Conservation (phyloP, 805 yeast genomes). For the Brettanomyces naardenensis region DNA sequence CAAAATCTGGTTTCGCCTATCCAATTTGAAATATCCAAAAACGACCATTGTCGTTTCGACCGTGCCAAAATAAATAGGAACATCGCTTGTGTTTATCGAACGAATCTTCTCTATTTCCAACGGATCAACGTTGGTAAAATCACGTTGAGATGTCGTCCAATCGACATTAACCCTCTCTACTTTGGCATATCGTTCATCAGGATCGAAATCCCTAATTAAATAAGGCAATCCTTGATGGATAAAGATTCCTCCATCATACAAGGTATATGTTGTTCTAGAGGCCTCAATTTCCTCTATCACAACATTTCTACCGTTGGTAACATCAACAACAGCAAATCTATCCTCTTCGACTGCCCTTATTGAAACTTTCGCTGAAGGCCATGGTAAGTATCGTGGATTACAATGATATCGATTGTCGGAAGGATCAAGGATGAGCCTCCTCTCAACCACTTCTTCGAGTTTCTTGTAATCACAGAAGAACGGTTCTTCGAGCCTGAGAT, state of each 20-base stretch:
- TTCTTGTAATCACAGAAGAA: conserved; percentile 43
- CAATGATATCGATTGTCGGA: conserved; percentile 46
- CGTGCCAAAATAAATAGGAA: conserved; percentile 71
- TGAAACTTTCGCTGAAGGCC: conserved; percentile 73
- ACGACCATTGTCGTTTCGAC: conserved; percentile 68
- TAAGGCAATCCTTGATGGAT: conserved; percentile 92
- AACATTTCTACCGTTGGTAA: conserved; percentile 64
- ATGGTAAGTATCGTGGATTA: conserved; percentile 56
- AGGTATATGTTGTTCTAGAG: conserved; percentile 79
- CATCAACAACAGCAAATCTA: conserved; percentile 82
- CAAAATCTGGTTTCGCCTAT: conserved; percentile 65
- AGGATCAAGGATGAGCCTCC: conserved; percentile 32
- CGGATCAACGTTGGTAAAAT: conserved; percentile 91
- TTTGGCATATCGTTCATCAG: conserved; percentile 72
- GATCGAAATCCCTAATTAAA: conserved; percentile 74
- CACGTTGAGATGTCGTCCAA: conserved; percentile 89
- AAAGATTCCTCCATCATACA: conserved; percentile 88
- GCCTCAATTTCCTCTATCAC: conserved; percentile 88
- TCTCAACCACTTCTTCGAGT: conserved; percentile 16
- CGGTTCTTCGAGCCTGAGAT: conserved; percentile 39
- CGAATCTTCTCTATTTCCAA: conserved; percentile 57
- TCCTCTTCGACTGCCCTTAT: conserved; percentile 80
- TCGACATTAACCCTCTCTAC: conserved; percentile 88
- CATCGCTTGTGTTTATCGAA: conserved; percentile 38
- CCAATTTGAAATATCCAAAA: conserved; percentile 89